Base-by-base conservation (phyloP, 2,329 filamentous ascomycete species). In the Fusarium humuli region DNA sequence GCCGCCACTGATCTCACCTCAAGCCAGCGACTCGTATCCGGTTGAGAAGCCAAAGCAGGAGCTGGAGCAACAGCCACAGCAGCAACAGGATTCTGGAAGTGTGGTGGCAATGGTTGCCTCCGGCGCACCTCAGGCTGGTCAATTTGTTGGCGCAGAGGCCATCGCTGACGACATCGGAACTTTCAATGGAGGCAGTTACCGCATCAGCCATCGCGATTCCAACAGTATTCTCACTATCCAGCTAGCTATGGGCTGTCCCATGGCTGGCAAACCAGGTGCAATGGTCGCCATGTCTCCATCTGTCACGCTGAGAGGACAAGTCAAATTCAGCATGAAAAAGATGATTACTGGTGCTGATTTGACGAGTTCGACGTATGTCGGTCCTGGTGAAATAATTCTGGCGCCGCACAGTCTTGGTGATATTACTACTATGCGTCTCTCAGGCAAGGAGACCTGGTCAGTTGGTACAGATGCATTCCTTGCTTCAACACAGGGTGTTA, bases 281-380 rank as follows among this genome's bases (percentile, higher is more conserved):
- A 96, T 99, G 94, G 93, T 99, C 74, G 93, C 93, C 77, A 99
- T 98, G 96, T 94, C 93, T 4, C 91, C 93, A 4, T 92, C 92
- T 11, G 87, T 99, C 57, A 94, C 92, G 0, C 88, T 98, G 48
- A 92, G 92, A 80, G 96, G 96, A 58, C 85, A 86, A 44, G 80
- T 97, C 71, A 96, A 95, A 69, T 97, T 99, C 80, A 92, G 89
- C 62, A 84, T 97, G 82, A 98, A 97, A 82, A 98, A 98, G 82
- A 84, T 97, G n/a, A 83, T 98, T 48, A 87, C 91, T 0, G 92
- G 94, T 53, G 92, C 92, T 55, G 93, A 97, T 52, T 88, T 98
- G 84, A 81, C 88, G 3, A 88, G 89, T 62, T 97, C 94, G 3
- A 91, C 87, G 0, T 98, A 90, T 79, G 96, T 93, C 0, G 96